phyloP scores from a whole-genome alignment of 257 asterid species.

The Leptodermis oblonga region DNA sequence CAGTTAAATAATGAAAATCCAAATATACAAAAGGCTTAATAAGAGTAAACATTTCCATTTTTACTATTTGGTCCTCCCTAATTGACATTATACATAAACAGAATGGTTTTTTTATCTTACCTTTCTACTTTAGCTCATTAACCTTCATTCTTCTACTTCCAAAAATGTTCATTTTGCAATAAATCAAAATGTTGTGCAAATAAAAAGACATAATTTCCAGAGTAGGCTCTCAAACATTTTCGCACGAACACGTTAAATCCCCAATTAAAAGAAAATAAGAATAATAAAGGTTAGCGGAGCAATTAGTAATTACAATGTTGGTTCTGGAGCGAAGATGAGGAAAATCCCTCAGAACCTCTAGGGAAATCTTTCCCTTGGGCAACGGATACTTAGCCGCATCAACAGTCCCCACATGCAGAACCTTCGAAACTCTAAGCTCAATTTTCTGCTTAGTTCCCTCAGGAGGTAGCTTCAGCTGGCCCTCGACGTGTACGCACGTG shows the following conservation, averaged over 20 bases:
- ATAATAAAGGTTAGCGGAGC: too few relatives aligned
- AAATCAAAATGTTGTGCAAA: neutral
- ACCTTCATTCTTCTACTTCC: neutral
- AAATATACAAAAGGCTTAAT: neutral
- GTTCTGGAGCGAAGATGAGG: conserved; percentile 92
- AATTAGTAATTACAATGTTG: conserved; percentile 47
- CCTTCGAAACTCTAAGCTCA: conserved; percentile 66
- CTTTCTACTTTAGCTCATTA: neutral
- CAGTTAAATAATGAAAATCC: neutral
- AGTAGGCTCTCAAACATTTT: neutral
- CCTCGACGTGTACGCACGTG: conserved; percentile 72
- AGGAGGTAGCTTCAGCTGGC: conserved; percentile 70
- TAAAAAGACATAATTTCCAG: neutral
- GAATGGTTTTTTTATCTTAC: neutral
- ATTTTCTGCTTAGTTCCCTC: conserved; percentile 66
- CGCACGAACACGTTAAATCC: neutral
- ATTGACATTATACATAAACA: neutral
- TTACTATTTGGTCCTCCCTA: neutral
- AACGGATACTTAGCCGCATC: conserved; percentile 84
- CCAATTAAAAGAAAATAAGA: neutral
- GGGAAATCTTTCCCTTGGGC: conserved; percentile 74
- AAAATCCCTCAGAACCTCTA: conserved; percentile 70
- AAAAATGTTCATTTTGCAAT: neutral
- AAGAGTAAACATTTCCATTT: neutral
- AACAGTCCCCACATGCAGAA: conserved; percentile 67